Percentiles rank a stretch among this genome's conserved stretches.
These are phyloP conservation scores for Rhodotorula kratochvilovae DNA, from an alignment of 768 basidiomycete species.

Conservation along the genomic window DNA sequence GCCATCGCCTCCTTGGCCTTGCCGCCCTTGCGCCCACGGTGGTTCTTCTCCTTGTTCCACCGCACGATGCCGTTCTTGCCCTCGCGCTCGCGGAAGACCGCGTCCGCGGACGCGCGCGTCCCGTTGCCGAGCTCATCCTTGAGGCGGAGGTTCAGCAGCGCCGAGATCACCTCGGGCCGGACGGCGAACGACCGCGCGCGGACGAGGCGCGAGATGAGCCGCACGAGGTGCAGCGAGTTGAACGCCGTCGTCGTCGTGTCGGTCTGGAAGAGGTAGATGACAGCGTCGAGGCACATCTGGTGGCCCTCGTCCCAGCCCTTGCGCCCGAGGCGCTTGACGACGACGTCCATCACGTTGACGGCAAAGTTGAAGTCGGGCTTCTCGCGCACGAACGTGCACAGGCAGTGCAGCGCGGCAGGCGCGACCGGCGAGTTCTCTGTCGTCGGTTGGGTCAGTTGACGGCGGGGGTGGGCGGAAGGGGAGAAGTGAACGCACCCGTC, in stretches of 20 bases:
- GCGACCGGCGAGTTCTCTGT: conserved; percentile 44
- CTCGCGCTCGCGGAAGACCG: conserved; percentile 54
- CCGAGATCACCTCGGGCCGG: conserved; percentile 79
- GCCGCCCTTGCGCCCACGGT: conserved; percentile 44
- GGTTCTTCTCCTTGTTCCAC: conserved; percentile 47
- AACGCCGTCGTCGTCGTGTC: conserved; percentile 73
- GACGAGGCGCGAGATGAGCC: conserved; percentile 88
- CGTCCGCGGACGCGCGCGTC: conserved; percentile 65
- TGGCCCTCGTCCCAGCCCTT: conserved; percentile 88
- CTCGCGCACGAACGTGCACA: conserved; percentile 77
- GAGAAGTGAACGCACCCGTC: conserved; percentile 58
- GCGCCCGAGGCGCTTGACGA: conserved; percentile 75
- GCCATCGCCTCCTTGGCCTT: conserved; percentile 57
- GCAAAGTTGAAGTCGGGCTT: conserved; percentile 96
- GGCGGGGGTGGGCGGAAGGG: neutral
- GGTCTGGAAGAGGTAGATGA: conserved; percentile 74
- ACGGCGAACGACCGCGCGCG: conserved; percentile 87
- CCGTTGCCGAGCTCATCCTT: conserved; percentile 69
- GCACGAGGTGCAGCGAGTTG: conserved; percentile 80
- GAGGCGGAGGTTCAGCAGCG: conserved; percentile 76
- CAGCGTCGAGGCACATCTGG: conserved; percentile 72
- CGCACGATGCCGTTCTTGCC: conserved; percentile 43
- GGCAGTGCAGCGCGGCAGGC: conserved; percentile 71
- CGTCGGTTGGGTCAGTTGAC: neutral
- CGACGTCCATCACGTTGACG: conserved; percentile 79